These are phyloP conservation scores for Alternaria ventricosa DNA, from an alignment of 2,329 filamentous ascomycete genomes.

Conservation along the genomic window DNA sequence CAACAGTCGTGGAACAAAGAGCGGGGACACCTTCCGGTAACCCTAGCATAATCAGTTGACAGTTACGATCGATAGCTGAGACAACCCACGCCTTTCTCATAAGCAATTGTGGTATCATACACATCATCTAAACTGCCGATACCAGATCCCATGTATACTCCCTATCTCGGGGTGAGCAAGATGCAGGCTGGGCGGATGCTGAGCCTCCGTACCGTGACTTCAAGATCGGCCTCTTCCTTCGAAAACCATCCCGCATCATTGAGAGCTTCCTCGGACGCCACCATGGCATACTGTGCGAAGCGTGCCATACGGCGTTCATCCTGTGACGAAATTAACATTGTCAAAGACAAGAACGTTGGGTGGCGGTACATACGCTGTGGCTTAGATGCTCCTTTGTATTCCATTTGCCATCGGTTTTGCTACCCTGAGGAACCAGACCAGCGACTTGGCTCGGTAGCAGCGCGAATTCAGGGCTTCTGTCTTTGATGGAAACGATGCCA, in stretches of 20 bases:
- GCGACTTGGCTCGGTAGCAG: constrained; percentile 85
- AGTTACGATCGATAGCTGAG: no score
- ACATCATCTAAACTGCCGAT: constrained; percentile 94
- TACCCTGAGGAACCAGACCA: constrained; percentile 74
- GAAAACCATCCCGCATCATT: constrained; percentile 80
- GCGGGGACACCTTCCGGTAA: constrained; percentile 88
- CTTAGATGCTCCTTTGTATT: constrained; percentile 55
- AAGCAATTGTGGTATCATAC: constrained; percentile 81
- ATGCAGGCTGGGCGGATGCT: background rate
- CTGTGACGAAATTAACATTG: constrained; percentile 47
- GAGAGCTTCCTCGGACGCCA: constrained; percentile 84
- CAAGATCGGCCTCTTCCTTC: constrained; percentile 64
- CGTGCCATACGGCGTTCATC: constrained; percentile 82
- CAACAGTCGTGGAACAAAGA: constrained; percentile 90
- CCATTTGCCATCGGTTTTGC: constrained; percentile 53
- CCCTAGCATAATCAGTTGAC: constrained; percentile 62
- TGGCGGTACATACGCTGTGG: constrained; percentile 32
- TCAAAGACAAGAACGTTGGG: constrained; percentile 33
- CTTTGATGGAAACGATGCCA: constrained; percentile 76
- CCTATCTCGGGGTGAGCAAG: constrained; percentile 52
- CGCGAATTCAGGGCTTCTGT: constrained; percentile 68
- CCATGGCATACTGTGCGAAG: constrained; percentile 91
- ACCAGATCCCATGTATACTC: constrained; percentile 91
- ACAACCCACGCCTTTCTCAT: constrained; percentile 71
- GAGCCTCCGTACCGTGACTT: constrained; percentile 65